phyloP scores from a whole-genome alignment of 305 asterid genomes.

The Nicotiana rustica region DNA sequence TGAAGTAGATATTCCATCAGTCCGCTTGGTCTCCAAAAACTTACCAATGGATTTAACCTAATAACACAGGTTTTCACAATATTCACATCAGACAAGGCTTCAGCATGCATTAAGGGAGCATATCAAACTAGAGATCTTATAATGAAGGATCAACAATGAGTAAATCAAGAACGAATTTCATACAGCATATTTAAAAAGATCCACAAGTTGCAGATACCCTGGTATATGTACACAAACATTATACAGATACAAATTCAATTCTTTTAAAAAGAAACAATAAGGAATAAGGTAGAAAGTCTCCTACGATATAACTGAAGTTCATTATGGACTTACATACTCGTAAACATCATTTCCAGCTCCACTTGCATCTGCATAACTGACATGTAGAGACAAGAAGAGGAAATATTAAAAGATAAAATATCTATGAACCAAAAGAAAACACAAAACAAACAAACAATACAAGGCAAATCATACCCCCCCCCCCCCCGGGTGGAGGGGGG shows the following conservation, averaged over 20 bases:
- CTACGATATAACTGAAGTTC: slow-evolving; percentile 19
- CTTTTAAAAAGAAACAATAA: neutral
- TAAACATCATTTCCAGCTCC: slow-evolving; percentile 98
- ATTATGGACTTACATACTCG: slow-evolving; percentile 82
- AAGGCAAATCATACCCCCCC: neutral
- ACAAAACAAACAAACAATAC: neutral
- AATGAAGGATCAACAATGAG: slow-evolving; percentile 10
- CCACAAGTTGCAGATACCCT: slow-evolving; percentile 12
- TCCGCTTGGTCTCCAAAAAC: slow-evolving; percentile 67
- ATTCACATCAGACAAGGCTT: slow-evolving; percentile 24
- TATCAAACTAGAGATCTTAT: slow-evolving; percentile 15
- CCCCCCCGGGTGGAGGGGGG: neutral
- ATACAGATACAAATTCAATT: neutral
- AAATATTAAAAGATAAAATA: slow-evolving; percentile 17
- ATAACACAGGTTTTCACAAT: slow-evolving; percentile 30
- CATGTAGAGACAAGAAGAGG: slow-evolving; percentile 17
- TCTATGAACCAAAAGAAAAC: slow-evolving; percentile 20
- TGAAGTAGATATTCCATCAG: slow-evolving; percentile 73
- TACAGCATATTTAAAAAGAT: neutral
- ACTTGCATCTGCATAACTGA: slow-evolving; percentile 95
- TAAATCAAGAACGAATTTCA: neutral
- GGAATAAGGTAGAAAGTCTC: neutral
- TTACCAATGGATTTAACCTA: slow-evolving; percentile 69
- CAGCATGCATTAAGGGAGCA: neutral
- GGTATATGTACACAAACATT: neutral